Base-by-base conservation (phyloP, 768 basidiomycete species). In the Phylloporus scabripes region DNA sequence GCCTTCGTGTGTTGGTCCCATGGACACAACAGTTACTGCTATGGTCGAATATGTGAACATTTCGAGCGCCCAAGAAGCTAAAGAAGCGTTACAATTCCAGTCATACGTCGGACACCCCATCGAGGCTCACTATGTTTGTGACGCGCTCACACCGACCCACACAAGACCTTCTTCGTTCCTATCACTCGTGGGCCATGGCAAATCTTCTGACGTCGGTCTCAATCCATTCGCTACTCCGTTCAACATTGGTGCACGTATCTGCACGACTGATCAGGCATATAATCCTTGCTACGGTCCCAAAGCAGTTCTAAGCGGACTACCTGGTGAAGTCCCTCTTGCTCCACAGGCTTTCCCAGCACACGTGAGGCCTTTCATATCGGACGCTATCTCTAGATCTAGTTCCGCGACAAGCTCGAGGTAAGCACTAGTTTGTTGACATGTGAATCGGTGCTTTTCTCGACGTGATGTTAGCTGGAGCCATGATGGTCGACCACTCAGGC, bases 21-120 rank as follows among this genome's bases (percentile, higher is more conserved):
- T 65, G 28, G 56, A 67, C 46, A 72, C 71, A 42, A 75, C 72
- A 33, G 71, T 78, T 31, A 76, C 81, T 23, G 83, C 76, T 46
- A 56, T 80, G 21, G 85, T 86, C n/a, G 80, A 85, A 61, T 87
- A 85, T 57, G 65, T 73, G 31, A 72, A 77, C 17, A 51, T 70
- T 37, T 67, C 70, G 31, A 72, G 77, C 51, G 84, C 87, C 32
- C 71, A 73, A 49, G 85, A 88, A 61, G 87, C 87, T 9, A 81
- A 75, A 51, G 77, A 78, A 15, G 66, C 72, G 32, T 72, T 89
- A 51, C 72, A 79, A 45, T 78, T 78, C 47, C 86, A 89, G 58
- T 62, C 70, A 36, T 89, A 88, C 59, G 77, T 76, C 11, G 74
- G 73, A 45, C 68, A 70, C 50, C 65, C 65, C 40, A 53, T 80